Base-by-base conservation (phyloP, 805 yeast genomes). In the Sungouiozyma ichnusensis region DNA sequence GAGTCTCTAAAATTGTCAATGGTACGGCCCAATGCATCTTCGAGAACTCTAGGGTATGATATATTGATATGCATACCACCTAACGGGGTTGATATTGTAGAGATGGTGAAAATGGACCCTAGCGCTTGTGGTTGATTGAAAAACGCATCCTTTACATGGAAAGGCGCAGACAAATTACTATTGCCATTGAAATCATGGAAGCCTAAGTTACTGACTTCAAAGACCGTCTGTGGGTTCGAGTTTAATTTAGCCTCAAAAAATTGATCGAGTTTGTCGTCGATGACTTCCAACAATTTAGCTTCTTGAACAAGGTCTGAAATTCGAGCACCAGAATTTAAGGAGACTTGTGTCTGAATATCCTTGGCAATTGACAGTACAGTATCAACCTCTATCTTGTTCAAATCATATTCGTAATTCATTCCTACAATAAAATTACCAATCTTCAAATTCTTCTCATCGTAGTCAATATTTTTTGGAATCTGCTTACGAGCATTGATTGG, bases 191-290 rank as follows among this genome's bases (percentile, higher is more conserved):
- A 58, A 3, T 46, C 27, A 24, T 53, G 55, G 16, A 43, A 43
- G 1, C 63, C 63, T 14, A 58, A 38, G 41, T 58, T 58, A 5
- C 62, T 51, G 9, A 58, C 46, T 46, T 58, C 63, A 44, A 58
- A 58, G 1, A 60, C 53, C 5, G 52, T 44, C 18, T 44, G 44
- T 4, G 60, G 60, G 2, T 52, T 48, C 14, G 20, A 39, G 13
- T 42, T 40, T 11, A 52, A 17, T 39, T 54, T 57, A 8, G 44
- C 44, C 20, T 39, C 35, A 2, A 58, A 33, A 29, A 47, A 56
- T 2, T 49, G 39, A n/a, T 44, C 36, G 14, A 46, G 31, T 38
- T 54, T 45, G 11, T 24, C 11, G 29, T 11, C 29, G 29, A 50
- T 39, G 3, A 48, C 47, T 29, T 57, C 60, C 17, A 58, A 44